phyloP scores from a whole-genome alignment of 106 monocot genomes.

The Cymbidium sinense region DNA sequence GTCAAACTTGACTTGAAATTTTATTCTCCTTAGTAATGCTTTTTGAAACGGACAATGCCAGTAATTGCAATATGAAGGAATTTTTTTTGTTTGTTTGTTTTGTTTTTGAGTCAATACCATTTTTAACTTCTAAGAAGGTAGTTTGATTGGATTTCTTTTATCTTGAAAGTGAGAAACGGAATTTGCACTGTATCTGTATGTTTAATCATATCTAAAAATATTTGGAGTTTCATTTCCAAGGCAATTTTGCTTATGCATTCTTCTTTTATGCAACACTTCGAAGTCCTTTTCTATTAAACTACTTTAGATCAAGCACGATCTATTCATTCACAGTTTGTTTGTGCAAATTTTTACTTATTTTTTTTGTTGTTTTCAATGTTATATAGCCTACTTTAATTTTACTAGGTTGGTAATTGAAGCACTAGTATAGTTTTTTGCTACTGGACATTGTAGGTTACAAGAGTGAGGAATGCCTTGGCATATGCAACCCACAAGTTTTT shows the following conservation, averaged over 20 bases:
- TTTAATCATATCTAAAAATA: not conserved
- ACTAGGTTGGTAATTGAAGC: not conserved
- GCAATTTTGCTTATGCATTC: not conserved
- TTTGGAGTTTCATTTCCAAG: not conserved
- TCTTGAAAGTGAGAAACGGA: not conserved
- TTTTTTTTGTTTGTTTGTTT: too few species aligned
- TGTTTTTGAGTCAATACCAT: too few species aligned
- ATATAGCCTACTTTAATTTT: not conserved
- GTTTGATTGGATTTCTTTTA: not conserved
- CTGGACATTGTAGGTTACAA: conserved; percentile 56
- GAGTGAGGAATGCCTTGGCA: conserved; percentile 91
- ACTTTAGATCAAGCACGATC: not conserved
- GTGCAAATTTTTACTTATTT: not conserved
- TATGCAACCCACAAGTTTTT: conserved; percentile 96
- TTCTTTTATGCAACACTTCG: not conserved
- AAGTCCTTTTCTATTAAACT: not conserved
- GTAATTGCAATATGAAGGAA: not conserved
- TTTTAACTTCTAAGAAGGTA: not conserved
- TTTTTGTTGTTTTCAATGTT: not conserved
- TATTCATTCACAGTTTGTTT: not conserved
- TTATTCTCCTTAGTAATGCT: conserved; percentile 1
- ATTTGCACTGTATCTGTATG: not conserved
- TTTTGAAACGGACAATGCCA: not conserved
- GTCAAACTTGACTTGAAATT: not conserved
- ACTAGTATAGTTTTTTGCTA: conserved; percentile 7